phyloP scores from a whole-genome alignment of 2,329 filamentous ascomycete genomes.

The Zalaria sp. region DNA sequence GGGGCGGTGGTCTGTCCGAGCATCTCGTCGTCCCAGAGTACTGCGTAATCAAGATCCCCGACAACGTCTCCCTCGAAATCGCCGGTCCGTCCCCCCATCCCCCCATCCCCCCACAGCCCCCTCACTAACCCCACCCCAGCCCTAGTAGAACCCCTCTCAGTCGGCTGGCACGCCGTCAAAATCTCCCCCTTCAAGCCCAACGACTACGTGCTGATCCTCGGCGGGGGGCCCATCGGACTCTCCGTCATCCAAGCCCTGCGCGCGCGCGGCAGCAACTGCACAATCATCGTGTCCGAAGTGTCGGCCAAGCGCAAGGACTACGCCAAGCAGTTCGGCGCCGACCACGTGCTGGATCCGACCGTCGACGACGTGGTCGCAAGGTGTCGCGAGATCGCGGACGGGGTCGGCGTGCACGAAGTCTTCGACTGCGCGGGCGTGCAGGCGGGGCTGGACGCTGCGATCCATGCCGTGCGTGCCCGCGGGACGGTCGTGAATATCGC shows the following conservation, averaged over 20 bases:
- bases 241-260: conserved; percentile 33
- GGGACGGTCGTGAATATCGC: conserved; percentile 42
- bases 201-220: conserved; percentile 34
- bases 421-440: conserved; percentile 42
- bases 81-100: conserved; percentile 18
- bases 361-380: conserved; percentile 29
- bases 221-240: conserved; percentile 40
- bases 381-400: conserved; percentile 29
- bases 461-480: conserved; percentile 33
- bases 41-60: conserved; percentile 32
- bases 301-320: conserved; percentile 33
- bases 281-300: conserved; percentile 41
- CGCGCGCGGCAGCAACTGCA: conserved; percentile 25
- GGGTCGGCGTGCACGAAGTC: conserved; percentile 33
- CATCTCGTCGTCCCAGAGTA: conserved; percentile 31
- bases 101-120: not conserved
- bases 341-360: conserved; percentile 36
- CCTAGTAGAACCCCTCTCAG: conserved; percentile 39
- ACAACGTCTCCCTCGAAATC: conserved; percentile 37
- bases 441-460: conserved; percentile 32
- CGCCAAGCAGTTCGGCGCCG: conserved; percentile 36
- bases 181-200: conserved; percentile 28
- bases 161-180: conserved; percentile 40
- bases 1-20: conserved; percentile 32
- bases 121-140: conserved; percentile 16